Evolutionary conservation across 1,284 basidiomycete species (phyloP).

Genomic region (Austropuccinia psidii): DNA sequence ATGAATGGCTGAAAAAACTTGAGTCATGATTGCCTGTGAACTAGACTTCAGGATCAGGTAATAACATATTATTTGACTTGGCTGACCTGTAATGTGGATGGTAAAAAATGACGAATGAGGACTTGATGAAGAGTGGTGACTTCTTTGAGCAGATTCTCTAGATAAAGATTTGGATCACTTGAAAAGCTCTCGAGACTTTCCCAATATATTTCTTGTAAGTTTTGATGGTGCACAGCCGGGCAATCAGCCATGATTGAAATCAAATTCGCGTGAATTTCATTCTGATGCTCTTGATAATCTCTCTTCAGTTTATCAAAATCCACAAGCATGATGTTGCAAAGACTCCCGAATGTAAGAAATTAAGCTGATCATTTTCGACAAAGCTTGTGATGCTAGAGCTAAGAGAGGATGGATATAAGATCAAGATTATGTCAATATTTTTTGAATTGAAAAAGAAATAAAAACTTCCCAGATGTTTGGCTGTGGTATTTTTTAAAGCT

Average conservation of each 20-base stretch:
- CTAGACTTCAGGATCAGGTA: too few species aligned
- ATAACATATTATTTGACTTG: too few species aligned
- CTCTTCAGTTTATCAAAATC: constrained; percentile 98
- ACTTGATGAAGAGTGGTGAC: constrained; percentile 95
- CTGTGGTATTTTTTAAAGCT: constrained; percentile 95
- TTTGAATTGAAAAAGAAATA: constrained; percentile 9
- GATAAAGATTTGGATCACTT: constrained; percentile 65
- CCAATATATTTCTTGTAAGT: constrained; percentile 64
- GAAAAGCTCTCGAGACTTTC: constrained; percentile 48
- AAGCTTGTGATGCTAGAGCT: constrained; percentile 90
- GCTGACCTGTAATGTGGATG: constrained; percentile 68
- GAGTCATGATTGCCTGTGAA: constrained; percentile 72
- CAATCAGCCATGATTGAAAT: constrained; percentile 98
- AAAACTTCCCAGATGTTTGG: constrained; percentile 74
- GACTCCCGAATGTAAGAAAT: constrained; percentile 93
- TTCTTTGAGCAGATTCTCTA: constrained; percentile 86
- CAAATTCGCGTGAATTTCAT: constrained; percentile 95
- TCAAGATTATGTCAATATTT: too few species aligned
- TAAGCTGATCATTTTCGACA: constrained; percentile 88
- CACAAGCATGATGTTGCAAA: constrained; percentile 79
- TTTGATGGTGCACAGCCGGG: constrained; percentile 63
- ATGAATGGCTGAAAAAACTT: constrained; percentile 85
- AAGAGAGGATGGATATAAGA: too few species aligned
- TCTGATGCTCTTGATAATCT: constrained; percentile 98
- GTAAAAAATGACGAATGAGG: constrained; percentile 75